Base-by-base conservation (phyloP, 179 eudicot genomes). In the Patellifolia procumbens region DNA sequence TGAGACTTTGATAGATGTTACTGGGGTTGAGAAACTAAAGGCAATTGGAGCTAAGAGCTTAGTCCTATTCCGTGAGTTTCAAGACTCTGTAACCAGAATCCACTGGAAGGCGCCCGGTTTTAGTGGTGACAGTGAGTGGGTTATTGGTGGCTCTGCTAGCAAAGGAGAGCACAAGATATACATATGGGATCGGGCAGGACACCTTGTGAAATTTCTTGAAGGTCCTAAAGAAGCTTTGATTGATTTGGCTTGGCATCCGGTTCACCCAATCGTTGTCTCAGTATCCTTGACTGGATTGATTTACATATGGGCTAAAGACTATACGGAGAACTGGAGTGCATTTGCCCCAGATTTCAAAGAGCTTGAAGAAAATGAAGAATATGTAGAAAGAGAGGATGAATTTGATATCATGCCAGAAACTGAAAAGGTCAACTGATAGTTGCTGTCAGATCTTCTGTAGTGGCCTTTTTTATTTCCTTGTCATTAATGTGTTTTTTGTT, bases 161-260 rank as follows among this genome's bases (percentile, higher is more conserved):
- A 96, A 90, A 88, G 98, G 98, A 78, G 99, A 96, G 82, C 99
- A 96, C 75, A 96, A 96, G 86, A 91, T 96, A 71, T 93, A 96
- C 79, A 90, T 90, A 75, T 93, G 99, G 99, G 99, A 91, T 75
- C 85, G 90, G 80, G 91, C 87, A 67, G 98, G 99, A 39, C 96
- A 89, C 83, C 98, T 96, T 70, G 99, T 93, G 51, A 93, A 96
- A 83, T 89, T 96, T 56, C 99, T 96, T 45, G 98, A 96, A 87
- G 99, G 97, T 62, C 99, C 99, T 49, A 96, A 89, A 79, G 99
- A 91, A 85, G 94, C 94, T 20, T 71, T 93, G 81, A 82, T 91
- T 76, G 99, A 96, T 90, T 83, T 96, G 76, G 91, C 99, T 55
- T 96, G 99, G 98, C 99, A 96, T 86, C 99, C 98, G n/a, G 85